Conservation (phyloP, 768 basidiomycete genomes). For the Serendipita sp. region DNA sequence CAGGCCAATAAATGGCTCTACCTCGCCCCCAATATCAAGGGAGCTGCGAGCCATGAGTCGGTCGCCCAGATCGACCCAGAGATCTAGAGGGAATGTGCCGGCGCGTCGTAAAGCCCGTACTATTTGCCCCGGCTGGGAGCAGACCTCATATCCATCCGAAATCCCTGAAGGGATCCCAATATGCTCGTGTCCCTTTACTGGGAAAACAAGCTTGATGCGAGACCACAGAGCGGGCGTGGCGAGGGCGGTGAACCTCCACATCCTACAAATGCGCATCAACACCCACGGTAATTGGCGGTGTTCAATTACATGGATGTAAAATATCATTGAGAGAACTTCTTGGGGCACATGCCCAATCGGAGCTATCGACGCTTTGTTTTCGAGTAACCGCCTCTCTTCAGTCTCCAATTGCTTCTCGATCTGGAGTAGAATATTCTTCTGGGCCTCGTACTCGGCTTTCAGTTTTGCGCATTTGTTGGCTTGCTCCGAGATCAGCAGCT, state of each 20-base stretch:
- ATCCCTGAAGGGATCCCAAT: too few relatives aligned
- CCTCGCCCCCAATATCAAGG: too few relatives aligned
- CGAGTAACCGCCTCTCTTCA: neutral
- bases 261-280: neutral
- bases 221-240: neutral
- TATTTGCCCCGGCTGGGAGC: too few relatives aligned
- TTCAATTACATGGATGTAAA: neutral
- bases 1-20: too few relatives aligned
- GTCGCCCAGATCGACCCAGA: too few relatives aligned
- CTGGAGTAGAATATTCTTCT: neutral
- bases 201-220: neutral
- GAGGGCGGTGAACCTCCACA: neutral
- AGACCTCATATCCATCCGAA: too few relatives aligned
- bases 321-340: neutral
- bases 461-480: neutral
- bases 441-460: neutral
- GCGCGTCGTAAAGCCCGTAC: too few relatives aligned
- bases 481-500: neutral
- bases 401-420: neutral
- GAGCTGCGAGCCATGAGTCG: too few relatives aligned
- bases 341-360: neutral
- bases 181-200: neutral
- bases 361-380: neutral
- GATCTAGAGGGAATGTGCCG: too few relatives aligned
- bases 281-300: neutral